phyloP scores from a whole-genome alignment of 2,329 filamentous ascomycete species.

The Huntiella decipiens region DNA sequence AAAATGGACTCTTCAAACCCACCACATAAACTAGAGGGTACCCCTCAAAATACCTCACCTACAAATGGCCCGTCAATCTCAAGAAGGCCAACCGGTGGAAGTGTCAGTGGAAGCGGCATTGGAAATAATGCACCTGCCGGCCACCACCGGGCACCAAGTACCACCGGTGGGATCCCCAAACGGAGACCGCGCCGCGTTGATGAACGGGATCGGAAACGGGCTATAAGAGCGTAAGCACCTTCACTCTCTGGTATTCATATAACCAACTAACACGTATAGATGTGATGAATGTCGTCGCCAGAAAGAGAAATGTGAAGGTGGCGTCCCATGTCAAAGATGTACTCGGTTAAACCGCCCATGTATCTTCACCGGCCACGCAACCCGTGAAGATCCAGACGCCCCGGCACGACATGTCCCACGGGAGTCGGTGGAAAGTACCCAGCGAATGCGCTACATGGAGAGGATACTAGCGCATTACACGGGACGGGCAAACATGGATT shows the following conservation, averaged over 20 bases:
- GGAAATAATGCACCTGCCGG: constrained; percentile 1
- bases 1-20: not conserved
- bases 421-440: constrained; percentile 12
- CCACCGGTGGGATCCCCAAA: constrained; percentile 11
- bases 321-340: constrained; percentile 33
- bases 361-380: constrained; percentile 22
- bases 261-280: constrained; percentile 16
- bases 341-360: constrained; percentile 31
- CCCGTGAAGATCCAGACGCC: constrained; percentile 3
- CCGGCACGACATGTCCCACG: constrained; percentile 1
- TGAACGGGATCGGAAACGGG: constrained; percentile 16
- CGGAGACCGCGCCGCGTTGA: constrained; percentile 14
- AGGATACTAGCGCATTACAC: constrained; percentile 27
- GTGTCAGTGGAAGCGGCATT: constrained; percentile 9
- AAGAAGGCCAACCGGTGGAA: not conserved
- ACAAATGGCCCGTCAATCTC: not conserved
- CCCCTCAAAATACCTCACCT: not conserved
- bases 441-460: constrained; percentile 22
- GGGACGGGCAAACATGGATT: constrained; percentile 24
- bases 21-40: not conserved
- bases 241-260: too few relatives aligned
- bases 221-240: constrained; percentile 15
- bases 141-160: constrained; percentile 1
- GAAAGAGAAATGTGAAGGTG: constrained; percentile 38
- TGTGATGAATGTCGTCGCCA: constrained; percentile 35